phyloP scores from a whole-genome alignment of 176 grass and related monocot genomes.

The Raddia guianensis region DNA sequence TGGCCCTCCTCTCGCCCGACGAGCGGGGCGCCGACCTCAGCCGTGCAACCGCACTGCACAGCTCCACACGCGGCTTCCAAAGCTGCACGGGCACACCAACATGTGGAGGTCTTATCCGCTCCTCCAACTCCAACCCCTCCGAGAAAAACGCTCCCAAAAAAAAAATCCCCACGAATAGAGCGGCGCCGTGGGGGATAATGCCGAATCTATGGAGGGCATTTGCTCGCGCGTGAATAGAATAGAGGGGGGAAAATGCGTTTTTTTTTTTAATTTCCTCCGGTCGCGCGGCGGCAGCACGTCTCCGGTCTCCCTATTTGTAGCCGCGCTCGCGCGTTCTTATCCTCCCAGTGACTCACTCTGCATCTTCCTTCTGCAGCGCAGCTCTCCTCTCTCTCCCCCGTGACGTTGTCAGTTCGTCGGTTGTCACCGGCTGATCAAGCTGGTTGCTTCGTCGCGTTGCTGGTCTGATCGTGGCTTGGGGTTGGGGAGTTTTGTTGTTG shows the following conservation, averaged over 20 bases:
- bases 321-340: conserved; percentile 40
- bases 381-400: background rate
- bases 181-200: conserved; percentile 34
- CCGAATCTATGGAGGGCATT: conserved; percentile 35
- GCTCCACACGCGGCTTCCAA: conserved; percentile 7
- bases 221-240: conserved; percentile 30
- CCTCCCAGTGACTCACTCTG: conserved; percentile 25
- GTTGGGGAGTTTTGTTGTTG: background rate
- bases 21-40: conserved; percentile 8
- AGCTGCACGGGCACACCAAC: background rate
- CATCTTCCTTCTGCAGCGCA: background rate
- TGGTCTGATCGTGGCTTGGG: background rate
- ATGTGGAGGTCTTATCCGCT: conserved; percentile 69
- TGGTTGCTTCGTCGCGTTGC: background rate
- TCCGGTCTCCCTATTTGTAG: background rate
- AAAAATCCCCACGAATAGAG: background rate
- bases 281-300: conserved; percentile 22
- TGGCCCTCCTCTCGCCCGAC: conserved; percentile 12
- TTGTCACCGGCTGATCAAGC: background rate
- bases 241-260: background rate
- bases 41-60: background rate
- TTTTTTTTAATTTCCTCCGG: conserved; percentile 32
- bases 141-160: background rate
- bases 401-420: background rate
- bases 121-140: background rate